These are phyloP conservation scores for Phytophthora tubulina DNA, from an alignment of 352 stramenopile species.

Conservation along the genomic window DNA sequence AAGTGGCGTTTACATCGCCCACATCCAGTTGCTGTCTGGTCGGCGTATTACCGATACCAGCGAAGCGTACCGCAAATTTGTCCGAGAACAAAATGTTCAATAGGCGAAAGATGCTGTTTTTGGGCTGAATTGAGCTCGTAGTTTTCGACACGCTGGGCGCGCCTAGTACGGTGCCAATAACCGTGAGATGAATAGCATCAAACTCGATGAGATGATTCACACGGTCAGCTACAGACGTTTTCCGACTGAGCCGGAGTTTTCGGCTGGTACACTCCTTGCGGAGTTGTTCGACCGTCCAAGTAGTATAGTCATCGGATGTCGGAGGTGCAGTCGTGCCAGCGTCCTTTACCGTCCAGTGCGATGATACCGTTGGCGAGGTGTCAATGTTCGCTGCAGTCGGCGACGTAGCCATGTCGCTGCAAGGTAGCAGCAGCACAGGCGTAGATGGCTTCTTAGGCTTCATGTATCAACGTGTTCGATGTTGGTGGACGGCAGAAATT, in stretches of 20 bases:
- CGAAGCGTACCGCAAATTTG: constrained; percentile 15
- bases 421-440: too few species aligned
- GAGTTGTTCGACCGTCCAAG: neutral
- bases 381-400: too few species aligned
- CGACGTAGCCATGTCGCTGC: too few species aligned
- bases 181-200: neutral
- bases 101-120: constrained; percentile 11
- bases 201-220: neutral
- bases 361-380: neutral
- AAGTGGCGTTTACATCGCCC: neutral
- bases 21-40: constrained; percentile 10
- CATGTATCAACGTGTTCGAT: too few species aligned
- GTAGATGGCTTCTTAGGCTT: too few species aligned
- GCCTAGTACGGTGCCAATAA: neutral
- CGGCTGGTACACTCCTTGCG: constrained; percentile 9
- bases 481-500: too few species aligned
- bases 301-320: neutral
- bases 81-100: constrained; percentile 19
- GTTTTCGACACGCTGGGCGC: neutral
- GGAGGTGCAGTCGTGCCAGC: neutral
- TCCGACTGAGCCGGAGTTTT: neutral
- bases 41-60: neutral
- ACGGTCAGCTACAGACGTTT: neutral
- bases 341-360: neutral
- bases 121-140: neutral